These are phyloP conservation scores for Solanum arcanum DNA, from an alignment of 257 asterid species.

Conservation along the genomic window DNA sequence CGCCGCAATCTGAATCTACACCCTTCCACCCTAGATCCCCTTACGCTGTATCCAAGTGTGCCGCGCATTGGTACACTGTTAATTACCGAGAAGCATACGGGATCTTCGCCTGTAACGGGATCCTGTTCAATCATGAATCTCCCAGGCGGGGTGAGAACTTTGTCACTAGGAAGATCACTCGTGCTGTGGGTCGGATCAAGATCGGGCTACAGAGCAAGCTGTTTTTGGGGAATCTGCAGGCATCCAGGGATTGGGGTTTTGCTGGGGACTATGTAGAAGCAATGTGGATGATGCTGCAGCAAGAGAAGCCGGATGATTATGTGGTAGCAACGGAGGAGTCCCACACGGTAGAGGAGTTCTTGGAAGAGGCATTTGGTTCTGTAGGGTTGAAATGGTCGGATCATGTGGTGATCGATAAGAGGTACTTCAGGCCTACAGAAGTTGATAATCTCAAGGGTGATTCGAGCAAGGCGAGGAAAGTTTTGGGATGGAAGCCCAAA, in stretches of 20 bases:
- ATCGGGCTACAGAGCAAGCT: slow-evolving; percentile 85
- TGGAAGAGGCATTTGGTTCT: slow-evolving; percentile 58
- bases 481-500: slow-evolving; percentile 79
- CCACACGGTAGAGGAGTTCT: slow-evolving; percentile 84
- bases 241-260: slow-evolving; percentile 93
- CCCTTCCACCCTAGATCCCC: slow-evolving; percentile 94
- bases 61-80: slow-evolving; percentile 96
- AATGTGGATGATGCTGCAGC: slow-evolving; percentile 98
- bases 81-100: slow-evolving; percentile 93
- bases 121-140: slow-evolving; percentile 80
- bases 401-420: slow-evolving; percentile 76
- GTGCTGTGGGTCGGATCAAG: slow-evolving; percentile 96
- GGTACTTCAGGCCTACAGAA: slow-evolving; percentile 80
- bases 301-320: slow-evolving; percentile 84
- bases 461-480: slow-evolving; percentile 66
- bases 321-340: slow-evolving; percentile 96
- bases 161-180: slow-evolving; percentile 86
- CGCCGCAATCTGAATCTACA: slow-evolving; percentile 70
- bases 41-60: slow-evolving; percentile 83
- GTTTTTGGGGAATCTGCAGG: slow-evolving; percentile 73
- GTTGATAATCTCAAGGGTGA: slow-evolving; percentile 89
- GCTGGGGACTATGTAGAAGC: slow-evolving; percentile 98
- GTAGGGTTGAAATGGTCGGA: slow-evolving; percentile 82
- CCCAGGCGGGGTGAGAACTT: slow-evolving; percentile 94
- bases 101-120: slow-evolving; percentile 87